phyloP scores from a whole-genome alignment of 371 early-diverging fungal species.

The Thermomucor indicae-seudaticae region DNA sequence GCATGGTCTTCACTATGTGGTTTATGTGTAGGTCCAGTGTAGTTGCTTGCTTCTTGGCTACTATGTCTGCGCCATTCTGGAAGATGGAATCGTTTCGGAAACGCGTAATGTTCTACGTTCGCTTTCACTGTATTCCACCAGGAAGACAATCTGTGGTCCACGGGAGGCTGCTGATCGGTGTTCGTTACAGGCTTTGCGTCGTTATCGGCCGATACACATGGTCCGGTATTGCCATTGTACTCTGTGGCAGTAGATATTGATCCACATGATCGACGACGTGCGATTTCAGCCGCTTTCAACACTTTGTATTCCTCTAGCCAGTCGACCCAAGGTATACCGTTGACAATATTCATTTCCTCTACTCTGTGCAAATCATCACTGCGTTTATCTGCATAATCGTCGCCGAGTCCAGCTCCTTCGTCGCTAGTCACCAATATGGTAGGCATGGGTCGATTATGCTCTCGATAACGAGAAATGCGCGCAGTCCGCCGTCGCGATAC shows the following conservation, averaged over 20 bases:
- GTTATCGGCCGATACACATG: too few relatives aligned
- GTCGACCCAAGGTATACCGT: constrained; percentile 44
- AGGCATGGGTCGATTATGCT: constrained; percentile 26
- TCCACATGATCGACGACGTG: constrained; percentile 8
- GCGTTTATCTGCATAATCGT: background rate
- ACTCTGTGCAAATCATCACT: too few relatives aligned
- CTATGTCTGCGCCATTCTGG: background rate
- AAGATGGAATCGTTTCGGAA: constrained; percentile 1
- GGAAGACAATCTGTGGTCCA: constrained; percentile 2
- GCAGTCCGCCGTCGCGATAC: constrained; percentile 9
- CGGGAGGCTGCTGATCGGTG: background rate
- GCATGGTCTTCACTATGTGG: background rate
- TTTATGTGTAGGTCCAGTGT: background rate
- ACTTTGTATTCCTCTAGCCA: constrained; percentile 44
- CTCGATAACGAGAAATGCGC: constrained; percentile 7
- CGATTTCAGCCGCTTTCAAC: constrained; percentile 14
- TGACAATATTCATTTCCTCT: constrained; percentile 10
- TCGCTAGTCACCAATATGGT: constrained; percentile 32
- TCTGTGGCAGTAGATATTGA: background rate
- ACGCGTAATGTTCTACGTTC: constrained; percentile 13
- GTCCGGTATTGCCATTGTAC: too few relatives aligned
- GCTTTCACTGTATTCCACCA: constrained; percentile 23
- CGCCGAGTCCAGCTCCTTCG: constrained; percentile 6
- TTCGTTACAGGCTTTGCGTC: background rate
- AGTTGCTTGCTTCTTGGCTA: background rate